A percentile compares a stretch with the other conserved stretches of the same genome.
Evolutionary conservation across 208 protist species (phyloP).

Genomic region (Leishmania guyanensis): DNA sequence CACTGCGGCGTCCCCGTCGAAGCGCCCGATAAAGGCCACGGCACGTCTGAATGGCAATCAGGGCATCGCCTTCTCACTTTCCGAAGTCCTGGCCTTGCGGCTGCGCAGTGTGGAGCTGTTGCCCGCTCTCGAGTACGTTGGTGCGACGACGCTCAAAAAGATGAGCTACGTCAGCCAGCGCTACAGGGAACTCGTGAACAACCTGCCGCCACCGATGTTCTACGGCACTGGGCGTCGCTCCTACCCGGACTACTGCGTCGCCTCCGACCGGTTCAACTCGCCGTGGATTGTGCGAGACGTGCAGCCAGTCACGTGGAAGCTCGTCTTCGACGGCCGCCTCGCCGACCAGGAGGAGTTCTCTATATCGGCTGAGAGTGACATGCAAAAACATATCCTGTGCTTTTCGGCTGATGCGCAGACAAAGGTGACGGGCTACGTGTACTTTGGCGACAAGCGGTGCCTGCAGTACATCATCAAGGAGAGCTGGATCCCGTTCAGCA

Average conservation of each 20-base stretch:
- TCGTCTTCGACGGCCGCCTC: conserved; percentile 55
- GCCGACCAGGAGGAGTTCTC: conserved; percentile 65
- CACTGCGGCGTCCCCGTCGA: conserved; percentile 14
- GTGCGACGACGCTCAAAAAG: conserved; percentile 62
- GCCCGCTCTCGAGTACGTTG: conserved; percentile 74
- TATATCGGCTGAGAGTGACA: conserved; percentile 36
- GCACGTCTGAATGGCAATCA: conserved; percentile 24
- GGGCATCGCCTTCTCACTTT: conserved; percentile 47
- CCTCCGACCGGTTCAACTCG: conserved; percentile 49
- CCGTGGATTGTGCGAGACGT: conserved; percentile 70
- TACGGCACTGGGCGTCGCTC: conserved; percentile 36
- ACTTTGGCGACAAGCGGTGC: conserved; percentile 59
- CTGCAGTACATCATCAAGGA: conserved; percentile 64
- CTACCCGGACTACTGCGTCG: conserved; percentile 79
- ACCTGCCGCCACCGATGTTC: conserved; percentile 73
- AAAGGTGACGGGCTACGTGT: conserved; percentile 55
- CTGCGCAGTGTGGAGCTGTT: conserved; percentile 71
- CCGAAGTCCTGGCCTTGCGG: conserved; percentile 48
- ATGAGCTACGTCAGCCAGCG: conserved; percentile 59
- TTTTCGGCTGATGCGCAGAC: conserved; percentile 54
- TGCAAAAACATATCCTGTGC: conserved; percentile 42
- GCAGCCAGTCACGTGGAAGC: conserved; percentile 54
- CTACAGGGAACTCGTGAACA: conserved; percentile 68
- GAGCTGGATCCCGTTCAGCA: conserved; percentile 74
- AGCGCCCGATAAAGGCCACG: conserved; percentile 38